Evolutionary conservation across 2,329 filamentous ascomycete species (phyloP), one percentile per base, ranked within the genome.

Genomic region (Colletotrichum liaoningense): DNA sequence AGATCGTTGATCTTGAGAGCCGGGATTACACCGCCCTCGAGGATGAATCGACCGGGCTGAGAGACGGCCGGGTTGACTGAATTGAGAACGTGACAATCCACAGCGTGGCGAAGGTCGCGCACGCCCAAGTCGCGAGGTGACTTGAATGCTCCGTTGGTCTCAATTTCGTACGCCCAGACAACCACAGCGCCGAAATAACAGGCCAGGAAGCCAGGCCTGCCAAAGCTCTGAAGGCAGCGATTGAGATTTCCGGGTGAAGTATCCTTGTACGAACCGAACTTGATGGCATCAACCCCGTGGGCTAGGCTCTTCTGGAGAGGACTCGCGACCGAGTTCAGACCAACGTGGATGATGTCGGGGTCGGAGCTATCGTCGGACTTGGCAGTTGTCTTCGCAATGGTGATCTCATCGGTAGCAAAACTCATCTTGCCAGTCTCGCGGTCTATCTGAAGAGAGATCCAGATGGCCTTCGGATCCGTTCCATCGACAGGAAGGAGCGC

Each of bases 401-500:
- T 12, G 12, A 55, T 24, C 11, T n/a, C 19, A 5, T 55, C 52
- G 52, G 52, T 26, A 6, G n/a, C 52, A 22, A 55, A 55, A 12
- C 8, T 3, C 22, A 55, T 24, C 22, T 55, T 9, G 12, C 52
- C 52, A 26, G 52, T 28, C 52, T 55, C 5, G n/a, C 5, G 11
- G 3, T 55, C 11, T 4, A 55, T 12, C 24, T 26, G 52, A 5
- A 55, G 5, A 0, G 12, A 14, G 11, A 55, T 14, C 52, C 52
- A 55, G 22, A 55, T 26, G 0, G 9, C 1, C n/a, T 14, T 55
- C 0, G 52, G 52, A 11, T 22, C 5, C 4, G 5, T 0, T 14
- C 5, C 14, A 28, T 26, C 12, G 0, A 14, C 5, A 1, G 52
- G 52, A n/a, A 55, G 52, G 0, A 55, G 0, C 19, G 24, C 52